phyloP scores from a whole-genome alignment of 2,329 filamentous ascomycete species.

The Fusarium robinianum region DNA sequence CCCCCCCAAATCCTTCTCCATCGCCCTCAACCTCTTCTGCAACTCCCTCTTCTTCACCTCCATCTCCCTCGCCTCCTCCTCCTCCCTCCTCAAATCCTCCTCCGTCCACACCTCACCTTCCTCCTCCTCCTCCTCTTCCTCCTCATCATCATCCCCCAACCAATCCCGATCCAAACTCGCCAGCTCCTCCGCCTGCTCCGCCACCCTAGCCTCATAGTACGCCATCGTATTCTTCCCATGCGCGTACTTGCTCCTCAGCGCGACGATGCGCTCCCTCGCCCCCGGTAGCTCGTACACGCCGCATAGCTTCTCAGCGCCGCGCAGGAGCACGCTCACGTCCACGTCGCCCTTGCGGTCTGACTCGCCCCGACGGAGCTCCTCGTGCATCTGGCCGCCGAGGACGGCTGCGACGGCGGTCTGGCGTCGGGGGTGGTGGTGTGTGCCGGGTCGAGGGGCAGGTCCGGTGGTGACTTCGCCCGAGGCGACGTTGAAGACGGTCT shows the following conservation, averaged over 20 bases:
- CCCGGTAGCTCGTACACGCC: constrained; percentile 84
- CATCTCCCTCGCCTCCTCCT: constrained; percentile 65
- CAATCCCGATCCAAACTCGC: constrained; percentile 71
- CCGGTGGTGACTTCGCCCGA: constrained; percentile 65
- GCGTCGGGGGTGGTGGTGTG: constrained; percentile 56
- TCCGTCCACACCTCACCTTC: constrained; percentile 62
- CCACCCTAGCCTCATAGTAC: constrained; percentile 80
- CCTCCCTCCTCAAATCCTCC: constrained; percentile 70
- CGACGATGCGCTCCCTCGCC: constrained; percentile 74
- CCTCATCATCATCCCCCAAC: constrained; percentile 59
- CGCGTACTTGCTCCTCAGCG: constrained; percentile 71
- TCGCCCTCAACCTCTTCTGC: constrained; percentile 55
- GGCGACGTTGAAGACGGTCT: constrained; percentile 69
- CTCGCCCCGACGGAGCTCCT: constrained; percentile 69
- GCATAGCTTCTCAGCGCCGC: constrained; percentile 88
- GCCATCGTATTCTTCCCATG: constrained; percentile 74
- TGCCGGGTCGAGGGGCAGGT: constrained; percentile 51
- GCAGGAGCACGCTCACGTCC: constrained; percentile 82
- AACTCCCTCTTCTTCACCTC: constrained; percentile 61
- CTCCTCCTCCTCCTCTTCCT: constrained; percentile 56
- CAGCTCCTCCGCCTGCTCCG: constrained; percentile 74
- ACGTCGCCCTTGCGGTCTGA: constrained; percentile 66
- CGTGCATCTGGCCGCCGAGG: constrained; percentile 83
- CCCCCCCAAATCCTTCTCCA: constrained; percentile 61
- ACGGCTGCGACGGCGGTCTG: constrained; percentile 90